Evolutionary conservation across 352 stramenopile genomes (phyloP).

Genomic region (Phytophthora agathidicida): DNA sequence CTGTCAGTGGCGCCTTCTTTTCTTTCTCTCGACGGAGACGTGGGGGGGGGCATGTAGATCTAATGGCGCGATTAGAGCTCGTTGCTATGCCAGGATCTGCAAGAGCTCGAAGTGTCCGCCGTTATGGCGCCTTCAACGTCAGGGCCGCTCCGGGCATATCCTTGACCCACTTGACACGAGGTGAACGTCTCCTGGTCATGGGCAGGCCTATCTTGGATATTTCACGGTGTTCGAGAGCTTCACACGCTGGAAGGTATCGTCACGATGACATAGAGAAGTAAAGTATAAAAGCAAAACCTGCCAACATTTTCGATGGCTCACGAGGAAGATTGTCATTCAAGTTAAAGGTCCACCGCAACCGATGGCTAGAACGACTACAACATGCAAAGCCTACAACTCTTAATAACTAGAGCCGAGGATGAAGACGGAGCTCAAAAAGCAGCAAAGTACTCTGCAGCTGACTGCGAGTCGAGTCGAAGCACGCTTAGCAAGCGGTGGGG

Average conservation of each 20-base stretch:
- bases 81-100: constrained; percentile 18
- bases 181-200: constrained; percentile 1
- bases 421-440: constrained; percentile 21
- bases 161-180: background rate
- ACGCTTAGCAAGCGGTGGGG: constrained; percentile 28
- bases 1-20: too few species aligned
- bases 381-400: constrained; percentile 19
- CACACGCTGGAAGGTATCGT: background rate
- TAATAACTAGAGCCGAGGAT: constrained; percentile 12
- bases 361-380: constrained; percentile 17
- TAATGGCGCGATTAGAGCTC: constrained; percentile 2
- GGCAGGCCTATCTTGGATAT: background rate
- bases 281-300: constrained; percentile 20
- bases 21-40: too few species aligned
- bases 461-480: constrained; percentile 20
- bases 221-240: constrained; percentile 16
- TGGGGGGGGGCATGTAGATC: too few species aligned
- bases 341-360: constrained; percentile 4
- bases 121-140: constrained; percentile 10
- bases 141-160: constrained; percentile 20
- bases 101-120: constrained; percentile 9
- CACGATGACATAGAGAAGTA: background rate
- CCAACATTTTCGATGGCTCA: constrained; percentile 21
- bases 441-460: constrained; percentile 32
- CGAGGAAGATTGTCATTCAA: constrained; percentile 11